A percentile compares a stretch with the other conserved stretches of the same genome.
phyloP scores from a whole-genome alignment of 1,284 basidiomycete species.

The Ceratobasidium sp. region DNA sequence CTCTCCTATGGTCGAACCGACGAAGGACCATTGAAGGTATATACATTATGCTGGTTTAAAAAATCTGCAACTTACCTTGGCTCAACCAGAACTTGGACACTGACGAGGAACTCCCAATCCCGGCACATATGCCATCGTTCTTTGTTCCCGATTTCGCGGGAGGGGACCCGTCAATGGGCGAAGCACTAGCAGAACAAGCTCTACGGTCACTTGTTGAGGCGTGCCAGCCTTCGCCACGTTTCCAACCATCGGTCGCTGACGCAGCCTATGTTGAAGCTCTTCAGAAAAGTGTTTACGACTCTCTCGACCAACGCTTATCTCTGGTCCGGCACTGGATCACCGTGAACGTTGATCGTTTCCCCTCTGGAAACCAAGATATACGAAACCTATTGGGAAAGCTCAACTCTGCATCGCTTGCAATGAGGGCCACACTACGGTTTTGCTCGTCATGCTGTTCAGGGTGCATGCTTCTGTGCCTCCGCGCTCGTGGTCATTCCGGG shows the following conservation, averaged over 20 bases:
- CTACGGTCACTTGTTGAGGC: not conserved
- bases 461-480: conserved; percentile 37
- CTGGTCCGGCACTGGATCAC: conserved; percentile 36
- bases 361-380: conserved; percentile 34
- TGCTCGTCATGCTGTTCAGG: conserved; percentile 33
- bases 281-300: not conserved
- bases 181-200: not conserved
- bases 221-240: not conserved
- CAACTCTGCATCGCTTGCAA: conserved; percentile 13
- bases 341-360: conserved; percentile 35
- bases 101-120: not conserved
- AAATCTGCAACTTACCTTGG: not conserved
- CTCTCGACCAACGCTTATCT: conserved; percentile 22
- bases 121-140: not conserved
- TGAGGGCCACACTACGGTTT: conserved; percentile 24
- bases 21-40: conserved; percentile 23
- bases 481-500: conserved; percentile 20
- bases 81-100: conserved; percentile 22
- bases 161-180: not conserved
- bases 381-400: conserved; percentile 16
- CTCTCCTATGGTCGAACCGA: conserved; percentile 6
- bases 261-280: conserved; percentile 7
- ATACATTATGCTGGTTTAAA: too few relatives aligned
- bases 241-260: not conserved
- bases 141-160: conserved; percentile 5